phyloP scores from a whole-genome alignment of 2,329 filamentous ascomycete genomes.

The Fusarium gaditjirri region DNA sequence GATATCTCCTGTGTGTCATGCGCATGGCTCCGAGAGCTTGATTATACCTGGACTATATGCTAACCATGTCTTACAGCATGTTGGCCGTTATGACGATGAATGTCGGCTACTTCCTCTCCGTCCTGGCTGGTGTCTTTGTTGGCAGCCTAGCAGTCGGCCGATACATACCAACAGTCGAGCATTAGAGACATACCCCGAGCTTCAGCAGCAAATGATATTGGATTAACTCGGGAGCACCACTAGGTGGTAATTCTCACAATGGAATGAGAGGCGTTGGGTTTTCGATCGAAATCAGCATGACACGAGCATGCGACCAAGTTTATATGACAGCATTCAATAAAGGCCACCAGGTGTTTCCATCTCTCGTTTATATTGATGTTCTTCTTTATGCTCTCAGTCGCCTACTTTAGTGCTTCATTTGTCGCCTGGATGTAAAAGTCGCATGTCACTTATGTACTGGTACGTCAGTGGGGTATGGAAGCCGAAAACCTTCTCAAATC shows the following conservation, averaged over 20 bases:
- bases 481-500: constrained; percentile 63
- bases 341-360: neutral
- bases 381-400: neutral
- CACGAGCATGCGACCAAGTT: neutral
- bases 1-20: constrained; percentile 82
- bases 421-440: neutral
- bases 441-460: constrained; percentile 48
- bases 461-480: constrained; percentile 45
- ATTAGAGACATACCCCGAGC: constrained; percentile 44
- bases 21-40: neutral
- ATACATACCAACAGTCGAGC: constrained; percentile 64
- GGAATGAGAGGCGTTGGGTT: neutral
- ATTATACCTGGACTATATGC: neutral
- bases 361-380: neutral
- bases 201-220: neutral
- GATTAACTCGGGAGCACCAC: neutral
- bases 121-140: constrained; percentile 84
- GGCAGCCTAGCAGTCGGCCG: constrained; percentile 85
- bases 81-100: constrained; percentile 92
- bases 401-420: neutral
- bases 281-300: neutral
- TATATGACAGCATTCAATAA: neutral
- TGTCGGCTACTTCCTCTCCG: constrained; percentile 83
- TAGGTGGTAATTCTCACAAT: neutral
- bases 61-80: constrained; percentile 71